Base-by-base conservation (phyloP, 1,284 basidiomycete genomes). In the Trametes versicolor region DNA sequence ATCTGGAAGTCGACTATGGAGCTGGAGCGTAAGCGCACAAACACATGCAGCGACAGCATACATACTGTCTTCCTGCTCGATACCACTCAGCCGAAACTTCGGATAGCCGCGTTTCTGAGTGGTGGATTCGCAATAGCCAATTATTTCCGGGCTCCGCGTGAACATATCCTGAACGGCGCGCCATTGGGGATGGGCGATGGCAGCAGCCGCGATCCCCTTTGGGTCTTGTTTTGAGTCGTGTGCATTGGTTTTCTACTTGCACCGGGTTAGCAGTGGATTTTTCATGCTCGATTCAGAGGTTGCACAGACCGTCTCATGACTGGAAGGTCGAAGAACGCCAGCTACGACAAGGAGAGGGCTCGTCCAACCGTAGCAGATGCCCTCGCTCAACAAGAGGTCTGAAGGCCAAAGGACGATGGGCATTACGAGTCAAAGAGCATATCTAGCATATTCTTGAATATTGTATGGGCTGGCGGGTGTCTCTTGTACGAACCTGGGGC, bases 321-420 rank as follows among this genome's bases (percentile, higher is more conserved):
- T 39, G 15, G 13, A 25, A 19, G 23, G 36, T 15, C 70, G 52
- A 17, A 74, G 13, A 4, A 73, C 61, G 4, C 73, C 73, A 8
- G 70, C 73, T 2, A 74, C 68, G 32, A 70, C 69, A 19, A 72
- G 50, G 27, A 75, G 52, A 1, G 75, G 72, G 15, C 34, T 29
- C 7, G 29, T 47, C 75, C 74, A 76, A 36, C 75, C 75, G 43
- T 71, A 73, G 56, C 67, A 66, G 29, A 68, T 67, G 6, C 74
- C 72, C 13, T 50, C 39, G 5, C 21, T 25, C 4, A 49, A 37
- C 13, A 41, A 13, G 34, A 72, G 23, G 50, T 71, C 69, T 17
- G 65, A 60, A 7, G 73, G 73, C 68, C 71, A 72, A 1, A 74
- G 58, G 2, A 71, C 67, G 9, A 19, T 51, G 17, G 12, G 48